Evolutionary conservation across 2,329 filamentous ascomycete genomes (phyloP).

Genomic region (Venturiaceae sp.): DNA sequence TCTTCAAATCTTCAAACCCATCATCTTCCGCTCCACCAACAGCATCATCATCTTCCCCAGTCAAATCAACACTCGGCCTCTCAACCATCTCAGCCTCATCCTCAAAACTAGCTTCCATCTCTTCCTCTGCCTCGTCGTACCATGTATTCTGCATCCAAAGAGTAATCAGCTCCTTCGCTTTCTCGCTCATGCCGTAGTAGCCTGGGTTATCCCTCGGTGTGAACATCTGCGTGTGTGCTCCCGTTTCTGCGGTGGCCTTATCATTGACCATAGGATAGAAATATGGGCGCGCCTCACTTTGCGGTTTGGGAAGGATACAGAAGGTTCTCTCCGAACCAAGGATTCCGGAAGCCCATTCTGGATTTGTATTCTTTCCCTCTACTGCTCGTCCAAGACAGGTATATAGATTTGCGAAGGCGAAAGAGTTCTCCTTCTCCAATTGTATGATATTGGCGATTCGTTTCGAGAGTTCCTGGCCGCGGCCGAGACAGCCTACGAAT

Average conservation of each 20-base stretch:
- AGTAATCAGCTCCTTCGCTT: slow-evolving; percentile 55
- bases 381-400: slow-evolving; percentile 63
- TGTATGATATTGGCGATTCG: slow-evolving; percentile 60
- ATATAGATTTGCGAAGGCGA: slow-evolving; percentile 82
- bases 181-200: slow-evolving; percentile 56
- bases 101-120: slow-evolving; percentile 4
- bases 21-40: neutral
- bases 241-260: slow-evolving; percentile 65
- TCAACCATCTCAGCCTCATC: slow-evolving; percentile 14
- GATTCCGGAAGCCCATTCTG: slow-evolving; percentile 20
- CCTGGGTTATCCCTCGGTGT: slow-evolving; percentile 61
- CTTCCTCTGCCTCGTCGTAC: slow-evolving; percentile 41
- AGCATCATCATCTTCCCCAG: slow-evolving; percentile 7
- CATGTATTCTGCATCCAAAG: slow-evolving; percentile 53
- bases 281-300: slow-evolving; percentile 20
- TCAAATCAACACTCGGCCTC: slow-evolving; percentile 12
- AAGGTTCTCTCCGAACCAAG: slow-evolving; percentile 70
- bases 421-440: slow-evolving; percentile 50
- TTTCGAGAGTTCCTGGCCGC: slow-evolving; percentile 70
- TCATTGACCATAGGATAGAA: slow-evolving; percentile 56
- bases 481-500: slow-evolving; percentile 82
- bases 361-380: slow-evolving; percentile 12
- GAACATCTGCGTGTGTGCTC: slow-evolving; percentile 77
- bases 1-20: neutral
- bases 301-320: slow-evolving; percentile 49